Base-by-base conservation (phyloP, 768 basidiomycete species). In the Suillus subaureus region DNA sequence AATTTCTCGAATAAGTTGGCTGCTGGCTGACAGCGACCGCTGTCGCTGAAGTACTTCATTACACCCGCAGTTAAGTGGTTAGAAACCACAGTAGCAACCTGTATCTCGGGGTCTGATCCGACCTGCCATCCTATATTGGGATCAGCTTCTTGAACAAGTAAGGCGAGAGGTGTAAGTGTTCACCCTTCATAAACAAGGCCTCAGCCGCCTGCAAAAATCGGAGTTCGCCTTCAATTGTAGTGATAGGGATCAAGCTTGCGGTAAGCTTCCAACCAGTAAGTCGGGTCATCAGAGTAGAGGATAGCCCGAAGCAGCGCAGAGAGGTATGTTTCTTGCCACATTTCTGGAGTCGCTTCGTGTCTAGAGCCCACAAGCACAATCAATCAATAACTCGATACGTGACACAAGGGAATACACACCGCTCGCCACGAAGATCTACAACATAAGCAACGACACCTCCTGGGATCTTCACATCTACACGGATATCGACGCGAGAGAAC, bases 311-410 rank as follows among this genome's bases (percentile, higher is more conserved):
- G 84, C 21, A 98, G 73, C 3, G 97, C 96, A 4, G 97, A 98
- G 2, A 98, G 87, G 74, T 96, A 99, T 2, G 96, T 96, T 79
- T 99, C 97, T 75, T 95, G 93, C 97, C 97, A 99, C 31, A 99
- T 87, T 35, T 95, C 93, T 0, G 90, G 83, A 0, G 95, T 94
- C 13, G 96, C 91, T 74, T 95, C 92, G 71, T 96, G 96, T 67
- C 95, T 93, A 54, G 13, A n/a, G 8, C 45, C 33, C 33, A 13
- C 18, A 33, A 33, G 51, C 23, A 70, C 52, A 55, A 39, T 56
- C 52, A 55, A 39, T 56, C 31, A 61, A 43, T 39, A 33, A 23
- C 61, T 21, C 16, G 6, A 37, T 21, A 12, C 31, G 11, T 60
- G 1, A 6, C 23, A 47, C 12, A 21, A 13, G 35, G 58, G 13